Percentiles rank a stretch among this genome's conserved stretches.
Conservation (phyloP, 352 stramenopile genomes). For the Globisporangium nunn region DNA sequence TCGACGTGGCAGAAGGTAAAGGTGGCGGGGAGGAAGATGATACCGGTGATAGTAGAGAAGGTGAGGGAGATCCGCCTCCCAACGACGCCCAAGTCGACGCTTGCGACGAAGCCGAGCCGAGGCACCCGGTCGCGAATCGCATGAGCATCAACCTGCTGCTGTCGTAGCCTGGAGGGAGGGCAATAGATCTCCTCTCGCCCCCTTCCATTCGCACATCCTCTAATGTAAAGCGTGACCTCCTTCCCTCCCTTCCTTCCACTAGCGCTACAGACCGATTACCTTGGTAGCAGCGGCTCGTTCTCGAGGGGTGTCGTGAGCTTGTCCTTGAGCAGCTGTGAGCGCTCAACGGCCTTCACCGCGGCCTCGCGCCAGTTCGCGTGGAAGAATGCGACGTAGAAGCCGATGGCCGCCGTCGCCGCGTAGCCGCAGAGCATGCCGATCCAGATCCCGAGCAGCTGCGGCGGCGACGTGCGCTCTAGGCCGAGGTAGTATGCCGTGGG, state of each 20-base stretch:
- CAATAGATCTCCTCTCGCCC: background rate
- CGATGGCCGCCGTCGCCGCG: constrained; percentile 59
- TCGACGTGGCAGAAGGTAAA: background rate
- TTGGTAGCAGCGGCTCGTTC: constrained; percentile 12
- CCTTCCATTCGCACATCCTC: background rate
- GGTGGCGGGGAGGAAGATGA: too few species aligned
- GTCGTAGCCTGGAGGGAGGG: constrained; percentile 1
- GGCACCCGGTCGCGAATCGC: background rate
- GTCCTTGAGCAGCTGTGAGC: constrained; percentile 35
- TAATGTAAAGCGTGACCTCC: background rate
- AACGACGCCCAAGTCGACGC: background rate
- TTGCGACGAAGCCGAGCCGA: background rate
- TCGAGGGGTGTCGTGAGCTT: constrained; percentile 11
- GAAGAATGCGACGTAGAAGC: constrained; percentile 50
- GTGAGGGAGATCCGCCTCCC: too few species aligned
- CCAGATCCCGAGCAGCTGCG: constrained; percentile 65
- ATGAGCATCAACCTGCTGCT: constrained; percentile 19
- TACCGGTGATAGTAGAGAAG: background rate
- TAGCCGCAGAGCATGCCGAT: constrained; percentile 68
- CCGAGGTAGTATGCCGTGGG: constrained; percentile 66
- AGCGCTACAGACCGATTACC: background rate
- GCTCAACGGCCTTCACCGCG: constrained; percentile 38
- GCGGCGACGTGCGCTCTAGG: constrained; percentile 21
- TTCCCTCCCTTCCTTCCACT: too few species aligned
- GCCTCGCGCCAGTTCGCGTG: constrained; percentile 55